Conservation (phyloP, 2,329 filamentous ascomycete species). For the Trichoderma sp. region DNA sequence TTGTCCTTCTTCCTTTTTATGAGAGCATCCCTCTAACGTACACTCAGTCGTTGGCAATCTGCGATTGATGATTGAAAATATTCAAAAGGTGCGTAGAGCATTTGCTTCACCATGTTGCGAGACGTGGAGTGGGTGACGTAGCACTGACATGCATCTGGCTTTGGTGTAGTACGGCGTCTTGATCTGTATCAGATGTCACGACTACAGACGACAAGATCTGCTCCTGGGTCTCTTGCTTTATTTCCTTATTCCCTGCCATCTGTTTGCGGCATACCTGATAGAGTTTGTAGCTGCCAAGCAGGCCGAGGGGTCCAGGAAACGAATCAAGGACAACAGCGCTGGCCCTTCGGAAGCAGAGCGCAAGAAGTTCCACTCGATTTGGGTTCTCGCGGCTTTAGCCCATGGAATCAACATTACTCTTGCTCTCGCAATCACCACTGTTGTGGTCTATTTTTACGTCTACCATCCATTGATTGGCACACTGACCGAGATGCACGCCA, state of each 20-base stretch:
- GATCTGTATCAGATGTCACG: constrained; percentile 87
- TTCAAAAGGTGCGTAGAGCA: constrained; percentile 67
- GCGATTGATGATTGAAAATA: constrained; percentile 93
- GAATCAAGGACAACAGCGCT: constrained; percentile 48
- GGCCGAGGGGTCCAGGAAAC: constrained; percentile 66
- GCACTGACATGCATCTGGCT: constrained; percentile 9
- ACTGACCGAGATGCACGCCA: constrained; percentile 82
- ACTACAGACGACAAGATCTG: constrained; percentile 77
- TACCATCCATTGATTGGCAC: constrained; percentile 93
- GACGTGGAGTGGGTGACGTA: background rate
- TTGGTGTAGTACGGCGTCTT: constrained; percentile 78
- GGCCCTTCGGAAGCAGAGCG: constrained; percentile 56
- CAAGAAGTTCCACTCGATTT: constrained; percentile 68
- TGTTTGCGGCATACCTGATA: constrained; percentile 87
- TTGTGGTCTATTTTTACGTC: constrained; percentile 85
- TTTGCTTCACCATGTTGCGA: background rate
- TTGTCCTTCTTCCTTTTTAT: background rate
- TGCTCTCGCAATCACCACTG: constrained; percentile 76
- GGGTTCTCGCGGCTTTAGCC: constrained; percentile 75
- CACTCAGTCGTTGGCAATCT: constrained; percentile 81
- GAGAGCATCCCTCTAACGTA: constrained; percentile 24
- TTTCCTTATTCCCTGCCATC: constrained; percentile 82
- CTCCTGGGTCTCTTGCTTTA: constrained; percentile 75
- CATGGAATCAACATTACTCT: constrained; percentile 82
- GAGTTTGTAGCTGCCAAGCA: constrained; percentile 79